phyloP scores from a whole-genome alignment of 257 asterid genomes.

The Gentiana straminea region DNA sequence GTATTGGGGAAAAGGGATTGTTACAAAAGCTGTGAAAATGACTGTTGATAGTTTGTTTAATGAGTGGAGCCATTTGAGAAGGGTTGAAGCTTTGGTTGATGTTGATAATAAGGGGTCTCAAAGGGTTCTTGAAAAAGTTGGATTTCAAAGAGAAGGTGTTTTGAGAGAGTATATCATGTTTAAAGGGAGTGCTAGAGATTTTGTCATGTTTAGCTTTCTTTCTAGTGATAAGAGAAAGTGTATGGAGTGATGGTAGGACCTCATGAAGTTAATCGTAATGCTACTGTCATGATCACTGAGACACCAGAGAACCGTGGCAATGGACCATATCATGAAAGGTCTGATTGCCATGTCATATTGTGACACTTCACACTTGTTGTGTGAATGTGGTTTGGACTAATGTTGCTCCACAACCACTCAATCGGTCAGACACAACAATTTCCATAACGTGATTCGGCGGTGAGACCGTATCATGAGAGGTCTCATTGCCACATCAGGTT shows the following conservation, averaged over 20 bases:
- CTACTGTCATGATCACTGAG: too few species aligned
- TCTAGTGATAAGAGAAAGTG: neutral
- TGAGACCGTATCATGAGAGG: too few species aligned
- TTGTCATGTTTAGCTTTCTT: conserved; percentile 12
- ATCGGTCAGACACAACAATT: too few species aligned
- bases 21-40: conserved; percentile 15
- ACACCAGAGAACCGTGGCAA: too few species aligned
- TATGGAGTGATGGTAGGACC: too few species aligned
- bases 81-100: conserved; percentile 13
- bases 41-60: conserved; percentile 6
- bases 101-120: conserved; percentile 11
- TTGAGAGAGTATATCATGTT: conserved; percentile 9
- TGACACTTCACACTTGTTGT: neutral
- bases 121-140: conserved; percentile 13
- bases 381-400: too few species aligned
- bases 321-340: too few species aligned
- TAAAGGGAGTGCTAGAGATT: conserved; percentile 11
- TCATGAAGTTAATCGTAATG: too few species aligned
- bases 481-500: too few species aligned
- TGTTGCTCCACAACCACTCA: too few species aligned
- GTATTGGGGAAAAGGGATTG: conserved; percentile 12
- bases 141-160: conserved; percentile 17
- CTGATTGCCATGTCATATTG: too few species aligned
- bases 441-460: too few species aligned
- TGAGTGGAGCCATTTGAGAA: conserved; percentile 11